These are phyloP conservation scores for Trichoderma aggressivum DNA, from an alignment of 2,329 filamentous ascomycete genomes.

Conservation along the genomic window DNA sequence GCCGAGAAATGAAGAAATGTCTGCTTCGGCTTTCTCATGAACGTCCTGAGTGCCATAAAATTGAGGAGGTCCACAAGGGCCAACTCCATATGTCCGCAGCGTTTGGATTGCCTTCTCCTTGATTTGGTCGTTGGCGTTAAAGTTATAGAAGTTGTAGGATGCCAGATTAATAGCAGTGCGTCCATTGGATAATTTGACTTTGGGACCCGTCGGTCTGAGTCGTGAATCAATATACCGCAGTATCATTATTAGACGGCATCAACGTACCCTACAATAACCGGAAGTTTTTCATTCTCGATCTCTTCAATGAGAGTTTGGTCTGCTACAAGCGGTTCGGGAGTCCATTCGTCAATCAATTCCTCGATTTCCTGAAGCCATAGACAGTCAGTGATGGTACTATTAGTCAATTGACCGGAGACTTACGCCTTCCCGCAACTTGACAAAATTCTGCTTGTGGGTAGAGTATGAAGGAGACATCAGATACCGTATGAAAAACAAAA, in stretches of 20 bases:
- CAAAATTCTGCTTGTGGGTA: constrained; percentile 83
- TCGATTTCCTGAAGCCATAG: constrained; percentile 69
- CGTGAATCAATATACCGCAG: background rate
- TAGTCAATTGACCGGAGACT: background rate
- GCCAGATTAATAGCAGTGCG: constrained; percentile 90
- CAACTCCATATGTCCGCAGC: constrained; percentile 91
- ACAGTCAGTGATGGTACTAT: background rate
- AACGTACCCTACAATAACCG: constrained; percentile 78
- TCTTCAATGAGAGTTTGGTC: constrained; percentile 72
- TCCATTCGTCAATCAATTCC: constrained; percentile 94
- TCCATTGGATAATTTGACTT: constrained; percentile 82
- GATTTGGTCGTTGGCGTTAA: constrained; percentile 85
- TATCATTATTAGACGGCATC: background rate
- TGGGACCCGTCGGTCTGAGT: constrained; percentile 77
- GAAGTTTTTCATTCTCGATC: constrained; percentile 76
- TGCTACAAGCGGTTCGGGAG: constrained; percentile 83
- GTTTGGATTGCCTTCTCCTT: constrained; percentile 95
- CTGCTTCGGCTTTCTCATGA: constrained; percentile 92
- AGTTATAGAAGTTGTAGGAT: constrained; percentile 97
- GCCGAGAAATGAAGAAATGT: constrained; percentile 89
- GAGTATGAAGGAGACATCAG: constrained; percentile 88
- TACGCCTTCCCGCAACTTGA: constrained; percentile 79
- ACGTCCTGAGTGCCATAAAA: constrained; percentile 99
- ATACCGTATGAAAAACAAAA: constrained; percentile 94
- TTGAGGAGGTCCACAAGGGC: constrained; percentile 91